Evolutionary conservation across 441 rosid species (phyloP), one percentile per base, ranked within the genome.

Genomic region (Omphalea diandra): DNA sequence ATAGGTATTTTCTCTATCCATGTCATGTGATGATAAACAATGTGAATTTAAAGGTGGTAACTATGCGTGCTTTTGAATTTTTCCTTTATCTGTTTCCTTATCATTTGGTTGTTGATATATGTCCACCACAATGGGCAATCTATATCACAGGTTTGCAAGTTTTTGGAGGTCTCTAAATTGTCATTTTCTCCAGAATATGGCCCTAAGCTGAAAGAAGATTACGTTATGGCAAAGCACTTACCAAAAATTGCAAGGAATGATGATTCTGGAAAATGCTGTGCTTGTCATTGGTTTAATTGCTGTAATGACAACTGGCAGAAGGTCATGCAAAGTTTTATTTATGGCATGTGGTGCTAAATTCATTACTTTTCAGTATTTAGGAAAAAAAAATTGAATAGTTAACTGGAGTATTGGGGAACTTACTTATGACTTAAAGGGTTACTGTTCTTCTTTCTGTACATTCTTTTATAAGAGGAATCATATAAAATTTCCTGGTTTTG

Each of bases 271-370:
- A 86, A 72, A 78, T 94, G 98, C 66, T 91, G 94, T 82, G 80
- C 86, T 35, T 90, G 98, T 72, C 60, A 76, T 74, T 90, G 92
- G 90, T 87, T 86, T 77, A 76, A 70, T 87, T 96, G 96, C 82
- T 96, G 99, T 79, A 91, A 91, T 80, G 91, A 93, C 84, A 96
- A 87, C 82, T 96, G 98, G 98, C 96, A 94, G 76, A 96, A 91
- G 98, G 99, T 96, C 86, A 81, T 76, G 75, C 66, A 63, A 68
- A 40, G 74, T 77, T 52, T 9, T 18, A 2, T 1, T 2, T 33
- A 5, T 67, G n/a, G 24, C 47, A 43, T 61, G 26, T 41, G 64
- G 67, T 69, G 66, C 69, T 29, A 26, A 44, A 33, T 38, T n/a
- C 36, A 52, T 56, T 20, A 29, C 29, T 33, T 47, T 67, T 47